Evolutionary conservation across 2,329 filamentous ascomycete species (phyloP).

Genomic region (Trichoderma arundinaceum): DNA sequence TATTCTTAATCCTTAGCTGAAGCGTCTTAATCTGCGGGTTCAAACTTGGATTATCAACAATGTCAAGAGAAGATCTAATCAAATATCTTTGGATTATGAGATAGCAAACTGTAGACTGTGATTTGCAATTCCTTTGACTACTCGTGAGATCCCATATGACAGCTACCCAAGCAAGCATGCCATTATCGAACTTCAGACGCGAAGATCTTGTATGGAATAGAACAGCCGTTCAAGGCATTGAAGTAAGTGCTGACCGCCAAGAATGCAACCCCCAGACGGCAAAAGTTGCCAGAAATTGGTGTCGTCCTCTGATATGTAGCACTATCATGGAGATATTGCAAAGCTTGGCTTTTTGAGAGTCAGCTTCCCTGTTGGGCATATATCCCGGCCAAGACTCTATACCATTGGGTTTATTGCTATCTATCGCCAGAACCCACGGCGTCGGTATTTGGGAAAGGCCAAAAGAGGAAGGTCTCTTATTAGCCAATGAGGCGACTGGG

Average conservation of each 20-base stretch:
- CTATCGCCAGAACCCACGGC: not conserved
- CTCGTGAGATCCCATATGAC: too few relatives aligned
- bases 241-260: not conserved
- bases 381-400: slow-evolving; percentile 10
- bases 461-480: slow-evolving; percentile 7
- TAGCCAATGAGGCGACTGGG: slow-evolving; percentile 8
- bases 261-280: not conserved
- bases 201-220: too few relatives aligned
- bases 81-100: too few relatives aligned
- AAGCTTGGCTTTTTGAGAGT: not conserved
- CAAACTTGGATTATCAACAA: too few relatives aligned
- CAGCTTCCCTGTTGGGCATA: slow-evolving; percentile 17
- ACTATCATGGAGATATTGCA: not conserved
- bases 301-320: not conserved
- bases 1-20: not conserved
- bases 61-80: too few relatives aligned
- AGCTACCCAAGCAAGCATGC: too few relatives aligned
- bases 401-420: not conserved
- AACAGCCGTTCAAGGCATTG: too few relatives aligned
- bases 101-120: too few relatives aligned
- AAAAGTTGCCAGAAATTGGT: not conserved
- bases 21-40: not conserved
- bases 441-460: not conserved
- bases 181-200: too few relatives aligned
- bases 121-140: too few relatives aligned